phyloP scores from a whole-genome alignment of 495 filamentous ascomycete species.

The Parathielavia appendiculata region DNA sequence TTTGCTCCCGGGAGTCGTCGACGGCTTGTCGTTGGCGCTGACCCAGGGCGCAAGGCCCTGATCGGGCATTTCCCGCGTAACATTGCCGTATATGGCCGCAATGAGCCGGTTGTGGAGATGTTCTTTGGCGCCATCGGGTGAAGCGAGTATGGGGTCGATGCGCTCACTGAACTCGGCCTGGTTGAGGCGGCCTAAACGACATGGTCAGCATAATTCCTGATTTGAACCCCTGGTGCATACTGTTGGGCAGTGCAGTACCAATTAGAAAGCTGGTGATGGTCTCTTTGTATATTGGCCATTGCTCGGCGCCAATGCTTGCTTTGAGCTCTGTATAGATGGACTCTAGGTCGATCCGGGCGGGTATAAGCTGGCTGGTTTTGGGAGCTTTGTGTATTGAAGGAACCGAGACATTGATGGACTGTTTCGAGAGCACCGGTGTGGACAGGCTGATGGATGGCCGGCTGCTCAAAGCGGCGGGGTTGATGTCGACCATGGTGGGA shows the following conservation, averaged over 20 bases:
- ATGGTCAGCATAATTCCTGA: slow-evolving; percentile 12
- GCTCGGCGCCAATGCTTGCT: slow-evolving; percentile 64
- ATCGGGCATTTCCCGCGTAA: slow-evolving; percentile 82
- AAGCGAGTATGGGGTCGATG: slow-evolving; percentile 65
- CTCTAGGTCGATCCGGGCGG: slow-evolving; percentile 81
- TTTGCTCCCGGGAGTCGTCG: slow-evolving; percentile 63
- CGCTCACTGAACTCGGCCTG: slow-evolving; percentile 74
- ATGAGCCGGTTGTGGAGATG: slow-evolving; percentile 91
- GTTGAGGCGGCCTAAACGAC: slow-evolving; percentile 65
- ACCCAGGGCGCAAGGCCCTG: slow-evolving; percentile 93
- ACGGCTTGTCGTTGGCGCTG: slow-evolving; percentile 91
- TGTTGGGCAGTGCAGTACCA: slow-evolving; percentile 43
- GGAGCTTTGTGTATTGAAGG: slow-evolving; percentile 54
- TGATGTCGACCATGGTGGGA: slow-evolving; percentile 69
- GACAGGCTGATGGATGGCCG: slow-evolving; percentile 58
- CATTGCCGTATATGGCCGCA: slow-evolving; percentile 78
- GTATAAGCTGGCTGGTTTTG: slow-evolving; percentile 61
- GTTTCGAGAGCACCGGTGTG: slow-evolving; percentile 55
- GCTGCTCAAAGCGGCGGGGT: slow-evolving; percentile 78
- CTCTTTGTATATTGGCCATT: slow-evolving; percentile 87
- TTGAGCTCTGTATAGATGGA: slow-evolving; percentile 85
- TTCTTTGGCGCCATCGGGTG: slow-evolving; percentile 61
- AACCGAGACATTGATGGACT: slow-evolving; percentile 54
- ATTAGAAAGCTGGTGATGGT: slow-evolving; percentile 71
- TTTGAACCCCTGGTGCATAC: background rate